These are phyloP conservation scores for Parachaetomium inaequale DNA, from an alignment of 495 filamentous ascomycete genomes.

Conservation along the genomic window DNA sequence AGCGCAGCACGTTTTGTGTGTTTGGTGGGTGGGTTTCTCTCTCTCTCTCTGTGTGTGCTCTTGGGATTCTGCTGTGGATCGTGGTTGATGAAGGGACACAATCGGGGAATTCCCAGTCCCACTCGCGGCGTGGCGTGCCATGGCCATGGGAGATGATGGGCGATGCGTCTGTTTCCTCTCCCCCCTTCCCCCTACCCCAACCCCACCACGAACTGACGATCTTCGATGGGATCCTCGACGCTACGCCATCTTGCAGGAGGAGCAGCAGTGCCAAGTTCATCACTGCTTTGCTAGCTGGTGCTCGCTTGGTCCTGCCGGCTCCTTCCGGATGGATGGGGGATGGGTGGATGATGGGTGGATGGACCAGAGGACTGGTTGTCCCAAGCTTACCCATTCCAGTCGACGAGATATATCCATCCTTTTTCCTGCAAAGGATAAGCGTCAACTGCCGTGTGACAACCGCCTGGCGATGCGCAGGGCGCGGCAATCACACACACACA, in stretches of 20 bases:
- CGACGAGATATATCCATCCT: neutral
- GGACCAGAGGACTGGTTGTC: neutral
- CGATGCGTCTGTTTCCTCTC: neutral
- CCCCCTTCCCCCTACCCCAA: neutral
- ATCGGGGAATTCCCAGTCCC: neutral
- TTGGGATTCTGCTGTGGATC: neutral
- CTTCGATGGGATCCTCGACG: neutral
- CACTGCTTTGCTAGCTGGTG: neutral
- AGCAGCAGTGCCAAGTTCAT: neutral
- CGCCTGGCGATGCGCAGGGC: neutral
- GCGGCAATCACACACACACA: neutral
- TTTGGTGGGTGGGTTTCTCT: neutral
- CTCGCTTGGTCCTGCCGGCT: neutral
- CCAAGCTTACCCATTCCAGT: neutral
- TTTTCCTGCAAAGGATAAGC: neutral
- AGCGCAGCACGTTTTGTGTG: neutral
- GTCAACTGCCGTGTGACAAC: neutral
- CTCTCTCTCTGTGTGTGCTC: too few relatives aligned
- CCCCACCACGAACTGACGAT: neutral
- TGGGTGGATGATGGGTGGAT: neutral
- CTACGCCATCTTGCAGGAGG: neutral
- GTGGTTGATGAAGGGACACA: neutral
- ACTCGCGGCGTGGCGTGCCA: neutral
- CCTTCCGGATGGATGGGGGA: neutral
- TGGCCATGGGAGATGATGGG: neutral